Percentiles rank a stretch among this genome's conserved stretches.
Conservation (phyloP, 257 asterid species). For the Solanum virginianum region DNA sequence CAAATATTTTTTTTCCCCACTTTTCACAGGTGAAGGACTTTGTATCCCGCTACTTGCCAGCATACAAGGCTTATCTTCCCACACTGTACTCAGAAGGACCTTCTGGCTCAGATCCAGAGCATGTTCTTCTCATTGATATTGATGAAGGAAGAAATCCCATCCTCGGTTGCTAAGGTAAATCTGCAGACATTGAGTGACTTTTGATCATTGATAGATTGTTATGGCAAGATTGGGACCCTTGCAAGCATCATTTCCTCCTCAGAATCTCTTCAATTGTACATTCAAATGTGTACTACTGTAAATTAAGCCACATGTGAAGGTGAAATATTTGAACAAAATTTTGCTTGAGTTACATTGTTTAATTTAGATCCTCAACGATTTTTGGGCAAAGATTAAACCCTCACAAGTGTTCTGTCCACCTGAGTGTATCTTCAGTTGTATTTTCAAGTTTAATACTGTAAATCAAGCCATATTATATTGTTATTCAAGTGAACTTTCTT, state of each 20-base stretch:
- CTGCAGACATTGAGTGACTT: background rate
- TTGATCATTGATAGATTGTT: background rate
- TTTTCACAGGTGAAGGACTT: conserved; percentile 65
- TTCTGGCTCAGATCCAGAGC: conserved; percentile 68
- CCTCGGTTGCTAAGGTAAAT: conserved; percentile 39
- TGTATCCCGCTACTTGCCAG: conserved; percentile 87
- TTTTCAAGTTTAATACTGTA: background rate
- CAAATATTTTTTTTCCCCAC: background rate
- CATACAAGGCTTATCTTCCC: conserved; percentile 93
- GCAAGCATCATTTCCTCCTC: background rate
- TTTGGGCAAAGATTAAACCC: background rate
- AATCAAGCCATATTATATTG: background rate
- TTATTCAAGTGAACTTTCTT: background rate
- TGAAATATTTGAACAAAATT: background rate
- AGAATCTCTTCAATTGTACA: background rate
- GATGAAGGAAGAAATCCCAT: conserved; percentile 95
- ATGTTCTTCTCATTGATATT: conserved; percentile 54
- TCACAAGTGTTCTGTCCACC: background rate
- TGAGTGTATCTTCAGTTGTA: background rate
- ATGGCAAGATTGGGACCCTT: background rate
- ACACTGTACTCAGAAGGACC: conserved; percentile 93
- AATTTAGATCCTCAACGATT: background rate
- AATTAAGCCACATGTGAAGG: background rate
- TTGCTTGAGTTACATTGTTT: background rate
- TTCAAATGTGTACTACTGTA: background rate